Percentiles rank a stretch among this genome's conserved stretches.
Evolutionary conservation across 2,329 filamentous ascomycete species (phyloP).

Genomic region (Calonectria ilicicola): DNA sequence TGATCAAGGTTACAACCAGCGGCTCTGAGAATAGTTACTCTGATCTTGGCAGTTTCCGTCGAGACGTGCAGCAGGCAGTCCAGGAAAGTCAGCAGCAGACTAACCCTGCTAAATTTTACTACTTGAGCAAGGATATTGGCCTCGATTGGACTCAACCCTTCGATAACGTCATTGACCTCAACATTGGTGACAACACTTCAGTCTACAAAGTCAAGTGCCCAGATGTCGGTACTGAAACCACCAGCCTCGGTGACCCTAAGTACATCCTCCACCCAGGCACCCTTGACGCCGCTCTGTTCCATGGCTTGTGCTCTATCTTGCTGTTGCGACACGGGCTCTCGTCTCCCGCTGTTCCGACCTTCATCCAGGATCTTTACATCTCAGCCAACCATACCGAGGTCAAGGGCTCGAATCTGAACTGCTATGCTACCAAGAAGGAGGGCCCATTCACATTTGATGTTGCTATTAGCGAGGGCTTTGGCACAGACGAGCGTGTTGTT

Average conservation of each 20-base stretch:
- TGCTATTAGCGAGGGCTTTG: not conserved
- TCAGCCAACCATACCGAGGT: not conserved
- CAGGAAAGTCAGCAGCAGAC: constrained; percentile 8
- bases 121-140: constrained; percentile 15
- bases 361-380: constrained; percentile 16
- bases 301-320: constrained; percentile 13
- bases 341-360: constrained; percentile 18
- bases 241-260: constrained; percentile 13
- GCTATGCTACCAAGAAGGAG: constrained; percentile 15
- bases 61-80: constrained; percentile 1
- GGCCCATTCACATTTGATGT: constrained; percentile 14
- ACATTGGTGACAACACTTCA: constrained; percentile 6
- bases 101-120: constrained; percentile 12
- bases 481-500: not conserved
- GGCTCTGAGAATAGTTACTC: not conserved
- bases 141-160: constrained; percentile 14
- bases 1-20: constrained; percentile 10
- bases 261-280: constrained; percentile 11
- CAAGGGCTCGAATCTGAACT: constrained; percentile 7
- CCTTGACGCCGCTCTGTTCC: constrained; percentile 15
- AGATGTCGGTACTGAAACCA: constrained; percentile 2
- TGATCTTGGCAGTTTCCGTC: constrained; percentile 6
- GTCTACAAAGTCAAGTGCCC: constrained; percentile 14
- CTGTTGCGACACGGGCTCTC: not conserved
- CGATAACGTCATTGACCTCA: constrained; percentile 16